A percentile compares a stretch with the other conserved stretches of the same genome.
phyloP scores from a whole-genome alignment of 805 yeast species.

The Jamesozyma jinghongensis region DNA sequence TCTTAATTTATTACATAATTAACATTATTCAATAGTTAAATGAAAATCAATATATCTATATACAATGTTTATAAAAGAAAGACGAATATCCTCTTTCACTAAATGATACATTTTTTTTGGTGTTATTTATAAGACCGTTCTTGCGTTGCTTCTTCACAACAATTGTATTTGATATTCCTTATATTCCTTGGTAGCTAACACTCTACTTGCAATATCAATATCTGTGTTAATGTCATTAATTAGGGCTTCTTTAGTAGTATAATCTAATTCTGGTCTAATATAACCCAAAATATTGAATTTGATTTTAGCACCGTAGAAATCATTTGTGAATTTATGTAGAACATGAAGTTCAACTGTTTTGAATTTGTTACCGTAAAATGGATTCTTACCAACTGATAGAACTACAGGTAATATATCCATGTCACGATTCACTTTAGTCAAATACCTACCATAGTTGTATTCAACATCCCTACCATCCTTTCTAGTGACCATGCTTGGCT shows the following conservation, averaged over 20 bases:
- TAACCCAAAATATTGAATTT: slow-evolving; percentile 72
- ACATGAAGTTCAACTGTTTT: slow-evolving; percentile 86
- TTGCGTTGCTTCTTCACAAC: background rate
- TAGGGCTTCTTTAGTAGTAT: slow-evolving; percentile 74
- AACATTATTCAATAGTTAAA: background rate
- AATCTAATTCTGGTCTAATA: slow-evolving; percentile 82
- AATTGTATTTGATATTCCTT: slow-evolving; percentile 5
- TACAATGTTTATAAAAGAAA: too few species aligned
- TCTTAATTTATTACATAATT: background rate
- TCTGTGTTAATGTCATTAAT: slow-evolving; percentile 78
- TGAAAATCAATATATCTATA: background rate
- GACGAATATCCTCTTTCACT: too few species aligned
- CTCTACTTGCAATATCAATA: slow-evolving; percentile 48
- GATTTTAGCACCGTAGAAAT: slow-evolving; percentile 78
- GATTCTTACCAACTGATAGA: slow-evolving; percentile 94
- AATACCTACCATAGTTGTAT: slow-evolving; percentile 51
- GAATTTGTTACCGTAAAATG: slow-evolving; percentile 69
- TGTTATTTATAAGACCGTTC: background rate
- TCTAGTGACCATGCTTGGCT: slow-evolving; percentile 21
- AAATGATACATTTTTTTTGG: too few species aligned
- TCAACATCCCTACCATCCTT: slow-evolving; percentile 37
- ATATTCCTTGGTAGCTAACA: slow-evolving; percentile 6
- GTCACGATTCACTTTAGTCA: slow-evolving; percentile 32
- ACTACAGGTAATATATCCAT: slow-evolving; percentile 69
- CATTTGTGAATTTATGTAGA: slow-evolving; percentile 54